A percentile compares a stretch with the other conserved stretches of the same genome.
These are phyloP conservation scores for Rhypophila decipiens DNA, from an alignment of 495 filamentous ascomycete genomes.

Conservation along the genomic window DNA sequence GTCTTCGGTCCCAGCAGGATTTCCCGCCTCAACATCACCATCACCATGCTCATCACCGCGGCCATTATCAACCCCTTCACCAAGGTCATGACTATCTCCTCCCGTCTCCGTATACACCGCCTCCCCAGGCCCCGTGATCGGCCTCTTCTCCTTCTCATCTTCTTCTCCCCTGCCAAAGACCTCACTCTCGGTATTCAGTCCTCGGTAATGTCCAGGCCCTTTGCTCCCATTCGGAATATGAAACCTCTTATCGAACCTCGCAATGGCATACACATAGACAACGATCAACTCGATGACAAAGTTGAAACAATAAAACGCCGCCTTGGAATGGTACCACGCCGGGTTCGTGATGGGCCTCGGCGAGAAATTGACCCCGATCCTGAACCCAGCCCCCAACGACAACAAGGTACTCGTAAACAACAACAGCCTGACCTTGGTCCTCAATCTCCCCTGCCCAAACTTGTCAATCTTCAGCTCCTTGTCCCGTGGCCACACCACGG, in stretches of 20 bases:
- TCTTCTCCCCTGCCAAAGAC: neutral
- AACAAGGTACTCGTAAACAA: slow-evolving; percentile 47
- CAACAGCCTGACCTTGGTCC: slow-evolving; percentile 57
- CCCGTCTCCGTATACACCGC: neutral
- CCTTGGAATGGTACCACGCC: slow-evolving; percentile 61
- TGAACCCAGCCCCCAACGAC: slow-evolving; percentile 62
- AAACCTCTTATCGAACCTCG: slow-evolving; percentile 67
- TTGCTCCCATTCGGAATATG: slow-evolving; percentile 49
- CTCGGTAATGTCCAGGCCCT: slow-evolving; percentile 29
- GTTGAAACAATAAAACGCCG: slow-evolving; percentile 73
- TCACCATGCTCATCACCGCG: too few species aligned
- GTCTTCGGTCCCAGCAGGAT: too few species aligned
- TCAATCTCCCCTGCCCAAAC: slow-evolving; percentile 62
- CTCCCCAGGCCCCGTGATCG: neutral
- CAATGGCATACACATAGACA: slow-evolving; percentile 54
- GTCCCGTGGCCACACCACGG: slow-evolving; percentile 42
- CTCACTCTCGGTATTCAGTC: neutral
- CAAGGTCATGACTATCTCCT: too few species aligned
- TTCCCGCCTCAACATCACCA: too few species aligned
- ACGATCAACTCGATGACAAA: slow-evolving; percentile 66
- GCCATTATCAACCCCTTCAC: too few species aligned
- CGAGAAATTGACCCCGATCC: slow-evolving; percentile 52
- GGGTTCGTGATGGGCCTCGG: slow-evolving; percentile 50
- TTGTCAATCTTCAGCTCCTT: slow-evolving; percentile 51
- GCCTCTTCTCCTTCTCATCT: neutral